A percentile compares a stretch with the other conserved stretches of the same genome.
Conservation (phyloP, 768 basidiomycete genomes). For the Pulveroboletus sp. region DNA sequence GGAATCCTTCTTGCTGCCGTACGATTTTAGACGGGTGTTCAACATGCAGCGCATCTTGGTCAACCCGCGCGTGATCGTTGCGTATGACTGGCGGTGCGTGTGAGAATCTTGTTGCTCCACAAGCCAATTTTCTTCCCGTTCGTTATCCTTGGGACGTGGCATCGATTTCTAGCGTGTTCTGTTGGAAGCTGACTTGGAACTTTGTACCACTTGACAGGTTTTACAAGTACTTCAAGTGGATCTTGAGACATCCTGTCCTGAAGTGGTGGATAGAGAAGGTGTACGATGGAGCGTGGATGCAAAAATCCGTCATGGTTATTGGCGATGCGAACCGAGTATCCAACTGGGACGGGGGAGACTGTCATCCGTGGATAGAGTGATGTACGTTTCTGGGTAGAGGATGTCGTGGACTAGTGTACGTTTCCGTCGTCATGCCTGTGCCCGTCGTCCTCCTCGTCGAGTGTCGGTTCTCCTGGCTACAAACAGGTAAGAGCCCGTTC, state of each 20-base stretch:
- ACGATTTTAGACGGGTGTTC: constrained; percentile 39
- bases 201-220: constrained; percentile 11
- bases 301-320: constrained; percentile 33
- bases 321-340: constrained; percentile 26
- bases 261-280: constrained; percentile 39
- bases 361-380: constrained; percentile 12
- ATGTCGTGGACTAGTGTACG: no score
- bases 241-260: constrained; percentile 36
- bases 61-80: constrained; percentile 38
- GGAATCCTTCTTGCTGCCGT: constrained; percentile 39
- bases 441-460: background rate
- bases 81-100: constrained; percentile 21
- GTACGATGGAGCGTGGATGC: constrained; percentile 37
- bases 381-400: no score
- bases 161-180: no score
- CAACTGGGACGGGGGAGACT: constrained; percentile 23
- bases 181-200: background rate
- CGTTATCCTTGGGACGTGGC: no score
- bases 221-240: constrained; percentile 34
- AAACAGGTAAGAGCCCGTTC: background rate
- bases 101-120: background rate
- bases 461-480: no score
- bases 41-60: constrained; percentile 33
- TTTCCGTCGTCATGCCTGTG: background rate
- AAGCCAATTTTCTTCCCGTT: no score